A percentile compares a stretch with the other conserved stretches of the same genome.
phyloP scores from a whole-genome alignment of 2,329 filamentous ascomycete species.

The Drechslerella stenobrocha region DNA sequence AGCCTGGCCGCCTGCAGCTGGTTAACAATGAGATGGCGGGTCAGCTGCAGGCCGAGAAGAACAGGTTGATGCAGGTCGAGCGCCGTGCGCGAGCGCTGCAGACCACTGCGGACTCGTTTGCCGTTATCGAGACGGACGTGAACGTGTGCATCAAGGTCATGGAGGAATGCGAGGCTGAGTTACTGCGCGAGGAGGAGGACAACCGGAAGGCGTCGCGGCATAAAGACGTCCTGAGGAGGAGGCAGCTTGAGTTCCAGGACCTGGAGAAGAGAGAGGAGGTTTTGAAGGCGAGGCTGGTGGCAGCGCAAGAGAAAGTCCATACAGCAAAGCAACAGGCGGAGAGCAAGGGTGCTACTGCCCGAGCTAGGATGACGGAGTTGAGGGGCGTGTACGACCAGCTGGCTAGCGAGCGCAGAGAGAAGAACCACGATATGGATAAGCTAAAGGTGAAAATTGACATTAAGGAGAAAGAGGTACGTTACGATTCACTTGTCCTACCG shows the following conservation, averaged over 20 bases:
- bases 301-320: constrained; percentile 84
- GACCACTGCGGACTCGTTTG: constrained; percentile 87
- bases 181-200: constrained; percentile 90
- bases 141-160: constrained; percentile 84
- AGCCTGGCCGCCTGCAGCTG: constrained; percentile 78
- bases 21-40: constrained; percentile 79
- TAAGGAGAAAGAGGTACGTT: constrained; percentile 90
- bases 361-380: constrained; percentile 87
- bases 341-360: constrained; percentile 77
- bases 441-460: constrained; percentile 92
- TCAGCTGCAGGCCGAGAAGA: constrained; percentile 74
- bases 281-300: constrained; percentile 76
- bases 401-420: constrained; percentile 80
- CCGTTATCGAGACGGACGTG: constrained; percentile 80
- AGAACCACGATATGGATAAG: constrained; percentile 88
- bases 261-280: constrained; percentile 86
- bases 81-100: constrained; percentile 84
- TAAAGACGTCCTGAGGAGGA: constrained; percentile 81
- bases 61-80: constrained; percentile 84
- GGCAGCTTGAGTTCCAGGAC: constrained; percentile 85
- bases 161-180: constrained; percentile 80
- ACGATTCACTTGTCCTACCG: neutral
- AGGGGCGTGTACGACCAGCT: constrained; percentile 76
- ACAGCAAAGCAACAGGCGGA: constrained; percentile 78
- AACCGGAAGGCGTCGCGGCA: constrained; percentile 77